These are phyloP conservation scores for Primulina tabacum DNA, from an alignment of 257 asterid genomes.

Conservation along the genomic window DNA sequence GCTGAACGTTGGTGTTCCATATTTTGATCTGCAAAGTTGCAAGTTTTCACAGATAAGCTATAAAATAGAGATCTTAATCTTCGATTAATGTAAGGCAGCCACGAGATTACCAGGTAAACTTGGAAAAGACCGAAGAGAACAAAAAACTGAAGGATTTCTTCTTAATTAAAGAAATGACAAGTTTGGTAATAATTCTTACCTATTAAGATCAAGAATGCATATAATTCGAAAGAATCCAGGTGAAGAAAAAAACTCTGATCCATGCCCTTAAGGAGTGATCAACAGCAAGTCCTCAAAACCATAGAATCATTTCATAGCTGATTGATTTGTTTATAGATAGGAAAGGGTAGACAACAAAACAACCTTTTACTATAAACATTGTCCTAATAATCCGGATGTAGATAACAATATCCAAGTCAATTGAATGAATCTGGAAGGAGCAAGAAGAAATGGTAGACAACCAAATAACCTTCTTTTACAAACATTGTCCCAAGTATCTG, in stretches of 20 bases:
- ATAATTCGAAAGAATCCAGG: neutral
- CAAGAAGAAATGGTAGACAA: neutral
- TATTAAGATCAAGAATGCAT: neutral
- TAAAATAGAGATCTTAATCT: neutral
- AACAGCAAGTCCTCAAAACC: neutral
- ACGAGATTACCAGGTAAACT: neutral
- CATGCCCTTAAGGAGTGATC: neutral
- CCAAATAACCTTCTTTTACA: neutral
- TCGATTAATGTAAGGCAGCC: neutral
- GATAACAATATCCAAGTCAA: neutral
- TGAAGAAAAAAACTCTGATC: neutral
- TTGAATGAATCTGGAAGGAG: neutral
- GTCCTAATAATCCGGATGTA: neutral
- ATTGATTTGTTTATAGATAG: neutral
- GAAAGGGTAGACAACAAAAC: neutral
- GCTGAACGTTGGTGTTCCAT: constrained; percentile 91
- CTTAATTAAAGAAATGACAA: neutral
- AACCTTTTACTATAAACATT: neutral
- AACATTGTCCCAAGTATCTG: neutral
- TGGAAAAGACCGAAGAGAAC: neutral
- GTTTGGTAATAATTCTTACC: neutral
- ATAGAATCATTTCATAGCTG: neutral
- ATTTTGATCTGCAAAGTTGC: constrained; percentile 58
- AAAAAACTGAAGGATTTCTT: neutral
- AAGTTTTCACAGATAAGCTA: neutral